A percentile compares a stretch with the other conserved stretches of the same genome.
Conservation (phyloP, 192 early-diverging fungal genomes). For the Pilobolus umbonatus region DNA sequence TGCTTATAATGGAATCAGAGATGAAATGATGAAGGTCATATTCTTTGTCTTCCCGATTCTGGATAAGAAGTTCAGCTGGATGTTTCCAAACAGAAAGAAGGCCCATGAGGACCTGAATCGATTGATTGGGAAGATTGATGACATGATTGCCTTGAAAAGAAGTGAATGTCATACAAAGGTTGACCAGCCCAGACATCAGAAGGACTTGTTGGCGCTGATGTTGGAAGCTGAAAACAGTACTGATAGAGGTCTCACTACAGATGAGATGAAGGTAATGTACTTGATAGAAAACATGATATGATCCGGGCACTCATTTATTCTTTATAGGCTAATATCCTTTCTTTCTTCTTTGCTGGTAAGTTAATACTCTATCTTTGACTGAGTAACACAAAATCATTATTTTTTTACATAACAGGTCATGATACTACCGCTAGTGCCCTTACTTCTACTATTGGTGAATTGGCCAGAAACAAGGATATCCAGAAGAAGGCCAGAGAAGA, state of each 20-base stretch:
- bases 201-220: conserved; percentile 32
- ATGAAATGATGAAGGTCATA: conserved; percentile 39
- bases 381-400: neutral
- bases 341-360: conserved; percentile 22
- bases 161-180: neutral
- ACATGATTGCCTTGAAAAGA: conserved; percentile 9
- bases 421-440: conserved; percentile 57
- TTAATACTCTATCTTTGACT: neutral
- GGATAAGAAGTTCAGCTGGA: conserved; percentile 23
- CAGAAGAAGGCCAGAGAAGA: conserved; percentile 53
- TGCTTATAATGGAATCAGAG: conserved; percentile 42
- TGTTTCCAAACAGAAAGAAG: neutral
- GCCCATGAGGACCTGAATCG: conserved; percentile 5
- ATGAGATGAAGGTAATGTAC: too few species aligned
- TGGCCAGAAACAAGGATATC: conserved; percentile 44
- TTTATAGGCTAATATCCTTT: conserved; percentile 9
- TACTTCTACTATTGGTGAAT: conserved; percentile 39
- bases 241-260: too few species aligned
- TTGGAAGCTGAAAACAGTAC: conserved; percentile 27
- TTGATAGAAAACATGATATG: too few species aligned
- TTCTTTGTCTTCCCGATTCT: conserved; percentile 50
- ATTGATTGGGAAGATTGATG: conserved; percentile 10
- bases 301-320: neutral
- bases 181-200: neutral
- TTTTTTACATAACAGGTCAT: conserved; percentile 25